Conservation (phyloP, 495 filamentous ascomycete species). For the Tuber microsphaerosporum region DNA sequence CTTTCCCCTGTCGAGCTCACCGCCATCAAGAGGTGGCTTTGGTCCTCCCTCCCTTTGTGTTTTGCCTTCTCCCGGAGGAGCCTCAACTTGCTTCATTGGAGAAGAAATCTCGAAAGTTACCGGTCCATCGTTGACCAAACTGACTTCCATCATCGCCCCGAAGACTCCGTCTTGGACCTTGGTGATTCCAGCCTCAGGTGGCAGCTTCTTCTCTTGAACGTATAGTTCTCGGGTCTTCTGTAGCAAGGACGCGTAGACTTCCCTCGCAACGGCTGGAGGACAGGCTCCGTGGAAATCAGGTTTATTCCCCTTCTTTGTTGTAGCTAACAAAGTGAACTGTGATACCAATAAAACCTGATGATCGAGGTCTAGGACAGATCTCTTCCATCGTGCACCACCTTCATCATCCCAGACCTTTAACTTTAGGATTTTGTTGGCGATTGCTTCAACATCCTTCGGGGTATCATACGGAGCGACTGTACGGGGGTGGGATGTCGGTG, state of each 20-base stretch:
- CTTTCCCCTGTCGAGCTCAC: neutral
- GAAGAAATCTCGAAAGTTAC: slow-evolving; percentile 52
- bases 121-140: slow-evolving; percentile 86
- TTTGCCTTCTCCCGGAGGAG: slow-evolving; percentile 2
- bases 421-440: slow-evolving; percentile 82
- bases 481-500: slow-evolving; percentile 2
- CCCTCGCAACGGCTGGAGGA: slow-evolving; percentile 64
- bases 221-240: slow-evolving; percentile 68
- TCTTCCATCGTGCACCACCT: slow-evolving; percentile 64
- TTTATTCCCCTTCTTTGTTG: slow-evolving; percentile 87
- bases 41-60: neutral
- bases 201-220: slow-evolving; percentile 51
- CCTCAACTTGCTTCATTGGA: slow-evolving; percentile 4
- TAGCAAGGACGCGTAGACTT: slow-evolving; percentile 75
- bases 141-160: slow-evolving; percentile 98
- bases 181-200: slow-evolving; percentile 11
- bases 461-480: slow-evolving; percentile 78
- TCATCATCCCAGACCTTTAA: slow-evolving; percentile 83
- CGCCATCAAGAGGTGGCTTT: neutral
- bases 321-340: slow-evolving; percentile 90
- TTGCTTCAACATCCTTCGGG: slow-evolving; percentile 71
- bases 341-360: slow-evolving; percentile 84
- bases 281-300: slow-evolving; percentile 92
- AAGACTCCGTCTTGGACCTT: slow-evolving; percentile 87
- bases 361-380: slow-evolving; percentile 55